A percentile compares a stretch with the other conserved stretches of the same genome.
These are phyloP conservation scores for Beauveria australis DNA, from an alignment of 2,329 filamentous ascomycete genomes.

Conservation along the genomic window DNA sequence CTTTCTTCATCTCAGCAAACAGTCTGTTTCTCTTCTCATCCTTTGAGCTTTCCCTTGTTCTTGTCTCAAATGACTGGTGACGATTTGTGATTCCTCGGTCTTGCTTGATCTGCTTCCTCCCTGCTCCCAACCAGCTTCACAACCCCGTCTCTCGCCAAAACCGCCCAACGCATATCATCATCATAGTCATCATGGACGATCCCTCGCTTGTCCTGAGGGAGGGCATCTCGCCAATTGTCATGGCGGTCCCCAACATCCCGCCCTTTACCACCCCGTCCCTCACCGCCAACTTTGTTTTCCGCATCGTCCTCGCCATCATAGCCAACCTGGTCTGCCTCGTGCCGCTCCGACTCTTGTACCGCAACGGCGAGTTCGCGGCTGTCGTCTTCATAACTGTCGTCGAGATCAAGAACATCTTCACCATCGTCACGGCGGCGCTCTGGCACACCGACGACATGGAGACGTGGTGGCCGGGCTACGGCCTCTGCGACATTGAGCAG, in stretches of 20 bases:
- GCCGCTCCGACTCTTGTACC: conserved; percentile 41
- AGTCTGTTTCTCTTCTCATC: neutral
- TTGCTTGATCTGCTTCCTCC: neutral
- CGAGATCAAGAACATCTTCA: conserved; percentile 38
- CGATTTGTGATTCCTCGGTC: neutral
- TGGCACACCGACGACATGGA: conserved; percentile 45
- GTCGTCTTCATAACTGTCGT: conserved; percentile 39
- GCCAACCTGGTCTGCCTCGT: conserved; percentile 40
- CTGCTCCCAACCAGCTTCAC: neutral
- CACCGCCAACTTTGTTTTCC: conserved; percentile 38
- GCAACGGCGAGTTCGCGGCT: conserved; percentile 47
- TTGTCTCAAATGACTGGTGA: neutral
- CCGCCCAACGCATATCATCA: too few species aligned
- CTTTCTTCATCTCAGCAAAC: neutral
- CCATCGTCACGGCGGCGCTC: conserved; percentile 41
- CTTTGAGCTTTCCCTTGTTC: neutral
- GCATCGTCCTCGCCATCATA: conserved; percentile 38
- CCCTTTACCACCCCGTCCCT: conserved; percentile 23
- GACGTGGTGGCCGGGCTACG: conserved; percentile 43
- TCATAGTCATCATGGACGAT: neutral
- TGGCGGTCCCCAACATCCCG: conserved; percentile 15
- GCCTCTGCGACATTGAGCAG: conserved; percentile 45
- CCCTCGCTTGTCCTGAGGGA: neutral
- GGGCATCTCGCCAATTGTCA: conserved; percentile 15
- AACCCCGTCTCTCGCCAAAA: too few species aligned